A percentile compares a stretch with the other conserved stretches of the same genome.
Evolutionary conservation across 139 green algal genomes (phyloP).

Genomic region (Dunaliella primolecta): DNA sequence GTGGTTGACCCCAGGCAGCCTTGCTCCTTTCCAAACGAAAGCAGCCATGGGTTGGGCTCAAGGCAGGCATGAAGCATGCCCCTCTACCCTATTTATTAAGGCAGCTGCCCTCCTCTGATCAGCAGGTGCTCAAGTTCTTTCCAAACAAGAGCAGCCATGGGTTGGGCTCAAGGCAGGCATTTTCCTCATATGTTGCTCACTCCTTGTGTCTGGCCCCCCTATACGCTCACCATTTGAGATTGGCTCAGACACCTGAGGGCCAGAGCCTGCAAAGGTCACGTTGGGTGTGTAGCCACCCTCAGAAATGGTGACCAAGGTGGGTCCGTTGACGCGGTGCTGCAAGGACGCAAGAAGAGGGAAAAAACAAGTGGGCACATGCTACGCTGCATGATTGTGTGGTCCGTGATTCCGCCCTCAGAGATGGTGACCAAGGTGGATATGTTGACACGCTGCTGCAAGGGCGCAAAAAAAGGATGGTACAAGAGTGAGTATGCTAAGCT

Average conservation of each 20-base stretch:
- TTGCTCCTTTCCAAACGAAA: too few relatives aligned
- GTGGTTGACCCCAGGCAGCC: too few relatives aligned
- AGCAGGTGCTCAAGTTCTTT: too few relatives aligned
- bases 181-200: too few relatives aligned
- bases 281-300: not conserved
- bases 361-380: not conserved
- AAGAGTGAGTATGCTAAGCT: not conserved
- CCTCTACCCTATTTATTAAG: not conserved
- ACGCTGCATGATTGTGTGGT: too few relatives aligned
- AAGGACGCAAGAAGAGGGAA: not conserved
- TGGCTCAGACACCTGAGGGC: not conserved
- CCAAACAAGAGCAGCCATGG: not conserved
- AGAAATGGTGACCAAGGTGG: not conserved
- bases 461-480: not conserved
- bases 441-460: not conserved
- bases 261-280: not conserved
- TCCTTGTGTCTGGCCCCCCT: not conserved
- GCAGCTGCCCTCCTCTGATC: not conserved
- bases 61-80: too few relatives aligned
- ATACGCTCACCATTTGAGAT: not conserved
- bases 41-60: not conserved
- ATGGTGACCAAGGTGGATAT: too few relatives aligned
- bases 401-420: too few relatives aligned
- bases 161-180: too few relatives aligned
- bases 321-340: not conserved